Percentiles rank a stretch among this genome's conserved stretches.
These are phyloP conservation scores for Tilletia indica DNA, from an alignment of 1,284 basidiomycete species.

Conservation along the genomic window DNA sequence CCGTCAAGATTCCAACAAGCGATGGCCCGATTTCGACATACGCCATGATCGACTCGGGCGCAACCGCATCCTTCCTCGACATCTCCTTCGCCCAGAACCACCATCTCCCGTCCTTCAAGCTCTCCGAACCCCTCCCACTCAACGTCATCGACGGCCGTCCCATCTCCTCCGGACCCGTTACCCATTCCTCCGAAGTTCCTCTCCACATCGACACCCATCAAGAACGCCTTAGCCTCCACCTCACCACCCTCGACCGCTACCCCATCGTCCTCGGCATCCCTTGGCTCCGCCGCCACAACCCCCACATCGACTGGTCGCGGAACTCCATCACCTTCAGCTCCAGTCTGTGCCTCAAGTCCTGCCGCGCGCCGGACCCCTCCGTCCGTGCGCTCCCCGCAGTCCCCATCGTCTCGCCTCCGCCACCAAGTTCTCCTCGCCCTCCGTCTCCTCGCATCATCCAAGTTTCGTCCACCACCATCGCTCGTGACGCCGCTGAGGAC, in stretches of 20 bases:
- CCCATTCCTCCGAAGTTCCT: background rate
- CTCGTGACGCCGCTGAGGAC: too few relatives aligned
- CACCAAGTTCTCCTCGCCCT: too few relatives aligned
- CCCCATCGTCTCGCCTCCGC: too few relatives aligned
- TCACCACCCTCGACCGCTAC: background rate
- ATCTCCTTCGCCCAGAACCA: background rate
- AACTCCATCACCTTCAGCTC: background rate
- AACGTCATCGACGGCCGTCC: slow-evolving; percentile 7
- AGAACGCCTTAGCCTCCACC: background rate
- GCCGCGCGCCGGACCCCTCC: too few relatives aligned
- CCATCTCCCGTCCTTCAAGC: background rate
- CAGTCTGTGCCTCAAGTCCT: slow-evolving; percentile 7
- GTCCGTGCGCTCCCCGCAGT: too few relatives aligned
- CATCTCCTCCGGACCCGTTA: slow-evolving; percentile 2
- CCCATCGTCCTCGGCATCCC: slow-evolving; percentile 2
- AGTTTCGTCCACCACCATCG: too few relatives aligned
- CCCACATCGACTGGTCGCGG: background rate
- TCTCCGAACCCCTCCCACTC: background rate
- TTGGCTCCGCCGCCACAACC: slow-evolving; percentile 7
- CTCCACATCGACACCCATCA: background rate
- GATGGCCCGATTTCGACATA: background rate
- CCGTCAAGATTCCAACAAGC: background rate
- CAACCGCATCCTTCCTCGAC: background rate
- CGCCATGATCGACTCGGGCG: slow-evolving; percentile 3
- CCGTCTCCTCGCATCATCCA: too few relatives aligned